Evolutionary conservation across 2,329 filamentous ascomycete genomes (phyloP), one percentile per base, ranked within the genome.

Genomic region (Cryphonectria radicalis): DNA sequence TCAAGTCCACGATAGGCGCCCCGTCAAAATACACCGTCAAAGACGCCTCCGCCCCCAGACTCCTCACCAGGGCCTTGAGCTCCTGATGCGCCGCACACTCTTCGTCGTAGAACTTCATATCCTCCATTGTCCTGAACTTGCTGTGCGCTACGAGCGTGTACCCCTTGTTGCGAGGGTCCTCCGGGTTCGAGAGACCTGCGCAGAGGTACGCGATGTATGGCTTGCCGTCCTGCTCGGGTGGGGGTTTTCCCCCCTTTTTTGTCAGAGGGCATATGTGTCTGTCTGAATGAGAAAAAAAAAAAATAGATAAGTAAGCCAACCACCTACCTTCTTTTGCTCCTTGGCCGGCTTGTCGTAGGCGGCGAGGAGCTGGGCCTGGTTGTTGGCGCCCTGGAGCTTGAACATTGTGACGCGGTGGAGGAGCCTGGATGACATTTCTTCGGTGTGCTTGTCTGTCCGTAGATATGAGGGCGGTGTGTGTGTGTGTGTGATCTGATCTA

Each of bases 91-190:
- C 83, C n/a, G 76, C 71, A 75, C 84, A 86, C 68, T 78, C 83
- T 13, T 83, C 82, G 78, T 93, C 91, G 78, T 92, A 93, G 81
- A 87, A 93, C 75, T 88, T 84, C 87, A 93, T 89, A 78, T 93
- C 91, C 17, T 90, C 90, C 69, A 89, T 76, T 72, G 81, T 90
- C 63, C 86, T 85, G 77, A 93, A 93, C 63, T 88, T 86, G 57
- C 87, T 89, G 78, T 89, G 87, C 65, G 87, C 87, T 22, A 88
- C 84, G 68, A 93, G 76, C 10, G 89, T 93, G 82, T 86, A 93
- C 60, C 91, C 91, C 79, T 91, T 87, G 74, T 84, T 85, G 42
- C 90, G 88, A 25, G 86, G 82, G 75, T 92, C 89, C 11, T 86
- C 83, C 73, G 88, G 81, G 11, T 87, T 84, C 32, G 82, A 79